Evolutionary conservation across 768 basidiomycete species (phyloP).

Genomic region (Amanita muscaria): DNA sequence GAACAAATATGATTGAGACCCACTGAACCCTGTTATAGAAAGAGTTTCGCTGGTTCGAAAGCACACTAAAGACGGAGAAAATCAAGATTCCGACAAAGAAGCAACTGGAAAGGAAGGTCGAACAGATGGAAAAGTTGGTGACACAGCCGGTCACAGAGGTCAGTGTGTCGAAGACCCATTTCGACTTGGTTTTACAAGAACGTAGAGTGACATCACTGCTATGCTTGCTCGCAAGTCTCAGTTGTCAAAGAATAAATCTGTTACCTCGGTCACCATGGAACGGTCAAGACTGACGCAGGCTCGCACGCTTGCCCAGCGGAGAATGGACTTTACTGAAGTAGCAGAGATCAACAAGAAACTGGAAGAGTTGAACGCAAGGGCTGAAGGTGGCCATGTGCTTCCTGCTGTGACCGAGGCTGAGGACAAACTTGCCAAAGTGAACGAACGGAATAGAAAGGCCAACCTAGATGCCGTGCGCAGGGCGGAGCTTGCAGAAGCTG

Average conservation of each 20-base stretch:
- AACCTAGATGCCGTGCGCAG: slow-evolving; percentile 74
- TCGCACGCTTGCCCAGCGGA: slow-evolving; percentile 64
- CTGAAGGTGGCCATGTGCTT: slow-evolving; percentile 22
- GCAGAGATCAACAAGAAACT: slow-evolving; percentile 55
- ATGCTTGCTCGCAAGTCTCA: slow-evolving; percentile 64
- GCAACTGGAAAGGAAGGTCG: slow-evolving; percentile 55
- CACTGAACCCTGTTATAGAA: slow-evolving; percentile 32
- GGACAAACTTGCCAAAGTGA: slow-evolving; percentile 68
- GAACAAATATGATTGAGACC: neutral
- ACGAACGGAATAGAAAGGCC: slow-evolving; percentile 82
- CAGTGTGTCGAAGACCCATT: slow-evolving; percentile 13
- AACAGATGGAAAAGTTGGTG: slow-evolving; percentile 49
- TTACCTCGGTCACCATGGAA: slow-evolving; percentile 41
- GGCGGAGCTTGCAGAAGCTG: slow-evolving; percentile 62
- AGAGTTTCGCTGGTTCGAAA: slow-evolving; percentile 60
- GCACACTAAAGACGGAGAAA: slow-evolving; percentile 38
- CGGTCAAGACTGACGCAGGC: slow-evolving; percentile 60
- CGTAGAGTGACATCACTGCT: slow-evolving; percentile 72
- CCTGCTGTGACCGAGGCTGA: slow-evolving; percentile 12
- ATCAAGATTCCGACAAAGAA: slow-evolving; percentile 61
- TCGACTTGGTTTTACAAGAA: slow-evolving; percentile 9
- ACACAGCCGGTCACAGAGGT: slow-evolving; percentile 77
- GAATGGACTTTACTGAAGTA: slow-evolving; percentile 62
- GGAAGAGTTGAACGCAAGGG: slow-evolving; percentile 25
- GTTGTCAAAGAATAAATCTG: slow-evolving; percentile 23